Conservation (phyloP, 306 rosid genomes). For the Malus sylvestris region DNA sequence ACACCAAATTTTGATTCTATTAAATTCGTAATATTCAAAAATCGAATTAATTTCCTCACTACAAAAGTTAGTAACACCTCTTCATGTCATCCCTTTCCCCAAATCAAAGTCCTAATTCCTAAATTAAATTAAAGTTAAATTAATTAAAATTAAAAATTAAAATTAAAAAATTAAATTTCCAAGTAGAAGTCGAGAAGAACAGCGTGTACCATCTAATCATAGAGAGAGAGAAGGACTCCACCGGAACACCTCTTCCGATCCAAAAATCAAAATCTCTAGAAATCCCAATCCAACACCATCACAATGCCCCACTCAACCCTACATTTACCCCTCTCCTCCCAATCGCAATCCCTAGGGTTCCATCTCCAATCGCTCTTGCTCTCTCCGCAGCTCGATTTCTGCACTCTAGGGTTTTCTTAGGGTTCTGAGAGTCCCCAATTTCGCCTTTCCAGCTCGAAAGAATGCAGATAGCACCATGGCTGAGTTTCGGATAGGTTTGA, state of each 20-base stretch:
- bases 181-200: not conserved
- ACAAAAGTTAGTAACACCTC: too few species aligned
- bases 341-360: not conserved
- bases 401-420: not conserved
- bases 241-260: not conserved
- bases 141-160: too few species aligned
- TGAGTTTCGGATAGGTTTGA: constrained; percentile 30
- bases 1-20: too few species aligned
- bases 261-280: not conserved
- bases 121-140: not conserved
- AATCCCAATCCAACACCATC: not conserved
- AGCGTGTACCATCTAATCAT: not conserved
- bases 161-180: not conserved
- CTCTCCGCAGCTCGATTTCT: not conserved
- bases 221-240: not conserved
- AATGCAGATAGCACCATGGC: constrained; percentile 48
- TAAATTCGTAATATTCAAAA: not conserved
- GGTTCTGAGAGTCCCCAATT: not conserved
- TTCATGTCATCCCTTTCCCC: not conserved
- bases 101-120: not conserved
- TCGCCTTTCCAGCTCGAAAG: constrained; percentile 1
- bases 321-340: not conserved
- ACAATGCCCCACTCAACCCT: not conserved
- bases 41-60: not conserved
- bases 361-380: not conserved